Percentiles rank a stretch among this genome's conserved stretches.
These are phyloP conservation scores for Aphanomyces invadans DNA, from an alignment of 352 stramenopile genomes.

Conservation along the genomic window DNA sequence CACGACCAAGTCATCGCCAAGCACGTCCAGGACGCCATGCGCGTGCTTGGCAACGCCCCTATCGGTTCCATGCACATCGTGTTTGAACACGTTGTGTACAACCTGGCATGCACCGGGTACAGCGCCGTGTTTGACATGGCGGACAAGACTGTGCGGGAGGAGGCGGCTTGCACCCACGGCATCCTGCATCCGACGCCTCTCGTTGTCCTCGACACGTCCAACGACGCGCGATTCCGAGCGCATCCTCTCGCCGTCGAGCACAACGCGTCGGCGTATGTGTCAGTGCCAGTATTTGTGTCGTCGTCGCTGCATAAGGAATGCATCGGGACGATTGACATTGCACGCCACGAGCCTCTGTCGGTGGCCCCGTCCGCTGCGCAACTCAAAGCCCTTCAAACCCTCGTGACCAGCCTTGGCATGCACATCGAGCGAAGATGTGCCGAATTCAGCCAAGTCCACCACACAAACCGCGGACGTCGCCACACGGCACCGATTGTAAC, in stretches of 20 bases:
- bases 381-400: conserved; percentile 16
- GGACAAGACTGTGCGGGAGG: conserved; percentile 49
- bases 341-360: background rate
- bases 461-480: conserved; percentile 5
- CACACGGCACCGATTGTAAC: conserved; percentile 5
- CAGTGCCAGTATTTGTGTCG: conserved; percentile 40
- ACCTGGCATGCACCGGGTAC: conserved; percentile 42
- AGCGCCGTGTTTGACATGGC: conserved; percentile 32
- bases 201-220: conserved; percentile 52
- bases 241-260: conserved; percentile 61
- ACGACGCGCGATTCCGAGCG: conserved; percentile 54
- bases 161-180: conserved; percentile 60
- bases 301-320: conserved; percentile 1
- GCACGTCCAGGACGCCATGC: background rate
- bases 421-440: conserved; percentile 17
- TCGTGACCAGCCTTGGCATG: background rate
- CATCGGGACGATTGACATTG: conserved; percentile 18
- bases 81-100: conserved; percentile 50
- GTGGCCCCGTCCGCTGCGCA: background rate
- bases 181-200: conserved; percentile 57
- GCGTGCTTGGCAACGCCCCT: background rate
- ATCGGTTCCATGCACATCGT: conserved; percentile 65
- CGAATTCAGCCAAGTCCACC: conserved; percentile 19
- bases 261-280: conserved; percentile 51
- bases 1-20: conserved; percentile 5